Evolutionary conservation across 768 basidiomycete genomes (phyloP), one percentile per base, ranked within the genome.

Genomic region (button mushroom (Agaricus bisporus)): DNA sequence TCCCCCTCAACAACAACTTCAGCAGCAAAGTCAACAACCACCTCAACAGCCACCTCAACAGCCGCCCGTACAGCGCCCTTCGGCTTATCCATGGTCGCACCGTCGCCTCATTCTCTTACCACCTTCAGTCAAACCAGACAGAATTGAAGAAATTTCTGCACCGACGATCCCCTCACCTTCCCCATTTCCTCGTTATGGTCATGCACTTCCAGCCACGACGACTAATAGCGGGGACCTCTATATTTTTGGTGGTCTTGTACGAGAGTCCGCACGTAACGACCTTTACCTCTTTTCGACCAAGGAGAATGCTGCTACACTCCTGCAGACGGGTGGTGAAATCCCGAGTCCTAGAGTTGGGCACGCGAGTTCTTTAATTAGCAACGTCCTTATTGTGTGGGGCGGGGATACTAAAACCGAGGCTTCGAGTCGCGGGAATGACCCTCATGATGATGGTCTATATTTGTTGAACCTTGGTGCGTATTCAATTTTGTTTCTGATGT

Each of bases 311-410:
- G 87, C 91, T 7, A 84, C 83, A 10, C 77, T 93, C 10, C 72
- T 98, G 29, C 89, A 94, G 65, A 97, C 95, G 0, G 81, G 78
- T 11, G 97, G 97, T 4, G 91, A 95, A 61, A 73, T 89, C 6
- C 97, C 97, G 1, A 82, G 83, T 14, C 84, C 92, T 0, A 76
- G 97, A 58, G 95, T 98, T n/a, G 95, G 97, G 0, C 97, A 99
- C 72, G 92, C 94, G 2, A 88, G 89, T 67, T 95, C 95, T 5
- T 82, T 98, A 47, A 93, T 98, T 54, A 92, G 93, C 67, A 93
- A 88, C 63, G 95, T 98, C 47, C 75, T 99, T 56, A 89, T 98
- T 56, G 87, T 98, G 3, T 99, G 97, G 97, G 97, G 97, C 29
- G 97, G 95, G 22, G 97, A 99, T 66, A 98, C 95, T 3, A 95